phyloP scores from a whole-genome alignment of 2,329 filamentous ascomycete species.

The Aspergillus carbonarius region DNA sequence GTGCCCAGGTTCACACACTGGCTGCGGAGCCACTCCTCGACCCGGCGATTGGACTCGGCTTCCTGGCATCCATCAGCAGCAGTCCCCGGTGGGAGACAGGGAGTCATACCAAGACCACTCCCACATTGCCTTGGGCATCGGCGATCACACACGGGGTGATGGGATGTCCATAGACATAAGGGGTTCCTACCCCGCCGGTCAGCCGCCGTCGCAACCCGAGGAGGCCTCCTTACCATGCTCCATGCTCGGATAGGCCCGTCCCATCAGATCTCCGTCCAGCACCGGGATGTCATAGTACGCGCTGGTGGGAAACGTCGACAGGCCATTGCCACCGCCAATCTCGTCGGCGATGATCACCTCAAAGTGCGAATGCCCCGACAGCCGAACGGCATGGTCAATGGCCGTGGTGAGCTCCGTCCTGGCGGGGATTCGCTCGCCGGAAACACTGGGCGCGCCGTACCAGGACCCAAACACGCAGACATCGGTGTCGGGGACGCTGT shows the following conservation, averaged over 20 bases:
- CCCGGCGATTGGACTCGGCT: slow-evolving; percentile 25
- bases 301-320: slow-evolving; percentile 28
- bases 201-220: neutral
- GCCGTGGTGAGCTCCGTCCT: slow-evolving; percentile 5
- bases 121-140: slow-evolving; percentile 44
- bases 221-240: slow-evolving; percentile 7
- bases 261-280: slow-evolving; percentile 50
- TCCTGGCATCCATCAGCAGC: neutral
- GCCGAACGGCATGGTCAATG: neutral
- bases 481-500: slow-evolving; percentile 39
- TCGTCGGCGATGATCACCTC: neutral
- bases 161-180: neutral
- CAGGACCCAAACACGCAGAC: slow-evolving; percentile 47
- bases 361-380: neutral
- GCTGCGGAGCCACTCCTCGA: slow-evolving; percentile 27
- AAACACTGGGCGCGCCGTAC: slow-evolving; percentile 39
- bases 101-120: slow-evolving; percentile 19
- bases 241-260: slow-evolving; percentile 43
- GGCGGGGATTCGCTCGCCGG: slow-evolving; percentile 15
- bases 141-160: slow-evolving; percentile 31
- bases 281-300: slow-evolving; percentile 39
- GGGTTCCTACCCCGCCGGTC: neutral
- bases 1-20: slow-evolving; percentile 29
- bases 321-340: slow-evolving; percentile 40
- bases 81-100: no score